Percentiles rank a stretch among this genome's conserved stretches.
phyloP scores from a whole-genome alignment of 306 rosid genomes.

The Gleditsia sinensis region DNA sequence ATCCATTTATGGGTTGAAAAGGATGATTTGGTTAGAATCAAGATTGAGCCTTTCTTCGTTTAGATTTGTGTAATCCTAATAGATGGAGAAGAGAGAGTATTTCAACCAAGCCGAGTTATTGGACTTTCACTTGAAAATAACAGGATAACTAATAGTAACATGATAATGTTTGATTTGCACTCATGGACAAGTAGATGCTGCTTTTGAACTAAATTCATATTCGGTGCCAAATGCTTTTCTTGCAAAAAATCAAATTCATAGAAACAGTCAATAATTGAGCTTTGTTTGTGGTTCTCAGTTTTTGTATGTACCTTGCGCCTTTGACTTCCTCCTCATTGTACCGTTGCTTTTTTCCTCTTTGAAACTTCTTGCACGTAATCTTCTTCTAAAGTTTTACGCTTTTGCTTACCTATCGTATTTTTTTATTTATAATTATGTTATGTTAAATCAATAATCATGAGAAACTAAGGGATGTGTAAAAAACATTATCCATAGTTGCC shows the following conservation, averaged over 20 bases:
- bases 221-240: not conserved
- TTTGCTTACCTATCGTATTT: too few relatives aligned
- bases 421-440: too few relatives aligned
- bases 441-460: too few relatives aligned
- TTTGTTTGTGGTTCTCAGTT: not conserved
- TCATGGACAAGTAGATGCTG: not conserved
- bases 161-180: slow-evolving; percentile 3
- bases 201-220: not conserved
- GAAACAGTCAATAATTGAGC: not conserved
- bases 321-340: not conserved
- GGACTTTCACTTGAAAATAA: slow-evolving; percentile 40
- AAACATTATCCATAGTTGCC: not conserved
- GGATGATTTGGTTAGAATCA: too few relatives aligned
- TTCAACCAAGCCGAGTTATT: slow-evolving; percentile 26
- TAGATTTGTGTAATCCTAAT: too few relatives aligned
- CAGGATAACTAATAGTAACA: slow-evolving; percentile 30
- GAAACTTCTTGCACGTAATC: not conserved
- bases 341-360: not conserved
- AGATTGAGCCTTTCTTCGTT: too few relatives aligned
- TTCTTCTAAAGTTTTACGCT: too few relatives aligned
- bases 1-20: too few relatives aligned
- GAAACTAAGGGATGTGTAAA: too few relatives aligned
- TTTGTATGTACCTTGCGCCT: not conserved
- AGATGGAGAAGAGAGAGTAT: slow-evolving; percentile 23
- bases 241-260: not conserved